Base-by-base conservation (phyloP, 306 rosid species). In the Lathyrus oleraceus region DNA sequence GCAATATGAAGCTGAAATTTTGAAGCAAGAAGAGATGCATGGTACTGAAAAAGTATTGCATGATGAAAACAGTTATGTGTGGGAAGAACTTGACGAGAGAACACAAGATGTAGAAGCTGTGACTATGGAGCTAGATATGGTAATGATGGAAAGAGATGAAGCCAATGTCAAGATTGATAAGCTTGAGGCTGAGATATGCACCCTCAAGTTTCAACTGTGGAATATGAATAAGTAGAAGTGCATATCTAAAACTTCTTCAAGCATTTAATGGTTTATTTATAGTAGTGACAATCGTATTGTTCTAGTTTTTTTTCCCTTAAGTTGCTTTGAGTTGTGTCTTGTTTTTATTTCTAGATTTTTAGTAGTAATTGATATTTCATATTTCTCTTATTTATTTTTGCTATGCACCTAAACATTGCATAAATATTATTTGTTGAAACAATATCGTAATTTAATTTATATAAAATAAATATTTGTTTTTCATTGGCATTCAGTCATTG, bases 201-300 rank as follows among this genome's bases (percentile, higher is more conserved):
- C 30, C 53, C 84, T 81, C 83, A 78, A 43, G 70, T 87, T 49
- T 72, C 61, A 30, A 81, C 81, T 76, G 36, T 81, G 79, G 91
- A 84, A 65, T 27, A 59, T 89, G 17, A 0, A n/a, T 16, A 82
- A 72, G 74, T 60, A 76, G 89, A 79, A 87, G 75, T 5, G 88
- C 87, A 45, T 91, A 87, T 81, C 73, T 85, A 78, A 88, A 85
- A 81, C 96, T 89, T 59, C 83, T 85, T 32, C 83, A 67, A 78
- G 91, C 86, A 12, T 79, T 87, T 65, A 12, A 51, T 10, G 83
- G 83, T 35, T 49, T 79, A 82, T 35, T 49, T 79, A 82, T 78
- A 87, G 77, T 53, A 84, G 73, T 80, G 66, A 76, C 40, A 83
- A 5, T 43, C 15, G 61, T 28, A 82, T 71, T 5, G 85, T 81